These are phyloP conservation scores for Alternaria metachromatica DNA, from an alignment of 2,329 filamentous ascomycete genomes.

Conservation along the genomic window DNA sequence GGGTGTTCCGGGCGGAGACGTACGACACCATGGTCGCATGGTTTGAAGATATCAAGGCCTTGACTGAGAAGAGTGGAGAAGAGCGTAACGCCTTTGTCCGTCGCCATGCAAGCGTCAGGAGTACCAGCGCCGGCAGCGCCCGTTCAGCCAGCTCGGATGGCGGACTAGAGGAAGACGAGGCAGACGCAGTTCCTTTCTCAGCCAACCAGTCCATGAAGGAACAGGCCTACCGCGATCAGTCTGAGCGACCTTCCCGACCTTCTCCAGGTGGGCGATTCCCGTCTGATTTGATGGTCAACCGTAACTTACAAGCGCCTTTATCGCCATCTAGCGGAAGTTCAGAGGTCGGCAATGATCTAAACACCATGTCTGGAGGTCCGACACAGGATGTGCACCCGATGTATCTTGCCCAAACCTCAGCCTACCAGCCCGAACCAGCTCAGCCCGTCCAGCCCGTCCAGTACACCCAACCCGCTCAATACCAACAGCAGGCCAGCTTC, in stretches of 20 bases:
- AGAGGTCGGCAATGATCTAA: constrained; percentile 65
- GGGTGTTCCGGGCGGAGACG: constrained; percentile 71
- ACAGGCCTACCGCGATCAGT: constrained; percentile 45
- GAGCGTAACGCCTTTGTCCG: constrained; percentile 88
- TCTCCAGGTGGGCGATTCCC: constrained; percentile 96
- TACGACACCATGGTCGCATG: constrained; percentile 97
- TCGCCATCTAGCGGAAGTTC: constrained; percentile 85
- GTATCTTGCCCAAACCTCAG: constrained; percentile 26
- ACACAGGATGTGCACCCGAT: constrained; percentile 48
- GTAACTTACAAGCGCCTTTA: constrained; percentile 79
- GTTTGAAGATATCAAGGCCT: constrained; percentile 88
- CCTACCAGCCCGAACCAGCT: constrained; percentile 26
- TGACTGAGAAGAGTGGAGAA: constrained; percentile 88
- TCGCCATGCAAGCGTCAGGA: constrained; percentile 78
- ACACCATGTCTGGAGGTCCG: constrained; percentile 64
- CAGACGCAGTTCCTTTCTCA: constrained; percentile 69
- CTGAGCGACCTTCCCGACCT: constrained; percentile 66
- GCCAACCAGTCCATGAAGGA: constrained; percentile 59
- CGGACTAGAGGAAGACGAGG: constrained; percentile 61
- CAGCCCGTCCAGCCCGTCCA: constrained; percentile 17
- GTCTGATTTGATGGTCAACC: constrained; percentile 87
- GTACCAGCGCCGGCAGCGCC: constrained; percentile 69
- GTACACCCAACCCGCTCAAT: constrained; percentile 12
- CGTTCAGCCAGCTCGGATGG: constrained; percentile 58
- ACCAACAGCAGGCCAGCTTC: constrained; percentile 20